Conservation (phyloP, 768 basidiomycete species). For the Ramaria sp. region DNA sequence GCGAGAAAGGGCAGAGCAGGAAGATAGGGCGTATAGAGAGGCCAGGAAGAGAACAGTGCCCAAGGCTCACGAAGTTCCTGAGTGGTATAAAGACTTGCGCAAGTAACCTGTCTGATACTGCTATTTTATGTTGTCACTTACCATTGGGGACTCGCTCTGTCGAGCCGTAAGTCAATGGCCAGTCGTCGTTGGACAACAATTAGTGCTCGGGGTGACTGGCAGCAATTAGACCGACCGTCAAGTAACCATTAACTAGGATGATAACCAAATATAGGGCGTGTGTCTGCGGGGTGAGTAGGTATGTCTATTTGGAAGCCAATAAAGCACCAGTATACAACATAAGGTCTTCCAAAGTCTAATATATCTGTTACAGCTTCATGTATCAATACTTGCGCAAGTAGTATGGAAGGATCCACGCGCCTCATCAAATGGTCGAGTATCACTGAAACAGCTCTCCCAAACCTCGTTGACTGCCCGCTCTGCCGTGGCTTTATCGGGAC, state of each 20-base stretch:
- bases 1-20: conserved; percentile 38
- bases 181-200: background rate
- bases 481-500: conserved; percentile 65
- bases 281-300: background rate
- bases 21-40: conserved; percentile 52
- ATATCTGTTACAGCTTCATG: background rate
- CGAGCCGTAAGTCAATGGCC: background rate
- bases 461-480: conserved; percentile 92
- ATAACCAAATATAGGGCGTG: background rate
- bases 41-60: conserved; percentile 53
- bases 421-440: conserved; percentile 97
- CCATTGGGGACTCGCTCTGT: background rate
- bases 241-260: background rate
- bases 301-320: background rate
- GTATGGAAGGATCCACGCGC: conserved; percentile 25
- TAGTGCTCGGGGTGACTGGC: background rate
- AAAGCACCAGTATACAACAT: background rate
- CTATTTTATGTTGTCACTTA: background rate
- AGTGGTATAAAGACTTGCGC: conserved; percentile 66
- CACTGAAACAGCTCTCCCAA: conserved; percentile 92
- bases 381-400: background rate
- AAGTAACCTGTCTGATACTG: conserved; percentile 21
- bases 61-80: conserved; percentile 61
- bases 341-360: background rate
- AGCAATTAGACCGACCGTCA: background rate